Base-by-base conservation (phyloP, 2,329 filamentous ascomycete genomes). In the Fusarium verrucosum region DNA sequence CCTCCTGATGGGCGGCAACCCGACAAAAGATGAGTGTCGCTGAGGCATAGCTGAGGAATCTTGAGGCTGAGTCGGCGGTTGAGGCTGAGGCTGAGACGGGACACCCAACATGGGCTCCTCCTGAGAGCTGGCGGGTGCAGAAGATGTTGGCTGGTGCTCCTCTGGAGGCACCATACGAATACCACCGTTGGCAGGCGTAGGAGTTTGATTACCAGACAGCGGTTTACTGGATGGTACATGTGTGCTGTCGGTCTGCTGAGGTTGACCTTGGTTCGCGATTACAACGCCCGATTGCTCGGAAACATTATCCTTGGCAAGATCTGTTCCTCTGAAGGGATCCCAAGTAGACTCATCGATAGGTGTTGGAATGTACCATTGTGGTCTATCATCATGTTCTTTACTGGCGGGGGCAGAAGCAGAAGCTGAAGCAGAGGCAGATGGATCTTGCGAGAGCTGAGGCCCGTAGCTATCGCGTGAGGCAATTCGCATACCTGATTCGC, bases 1-100 rank as follows among this genome's bases (percentile, higher is more conserved):
- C 28, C 85, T 80, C 41, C 85, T 81, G 56, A 89, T 87, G 2
- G 84, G 85, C 4, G 87, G 86, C 33, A 89, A 73, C 1, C 84
- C 84, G 20, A 82, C 76, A 62, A 88, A 88, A 2, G 84, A 86
- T 2, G 82, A 77, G 11, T 79, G 75, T 28, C 81, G 78, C 35
- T 79, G 74, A 32, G 79, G 76, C n/a, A 66, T 66, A 42, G 71
- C 70, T 16, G 70, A 54, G 11, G 55, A 52, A 26, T 49, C 53
- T 22, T 66, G 66, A 17, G n/a, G 22, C 14, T 61, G 49, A 10
- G 23, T 25, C 22, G 26, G 37, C 17, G 19, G 10, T 19, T 33
- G 36, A 28, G 62, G 58, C 51, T 68, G 72, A 51, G 50, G 33
- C 17, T 55, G 30, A 14, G 4, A n/a, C 8, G 14, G 46, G 13